Base-by-base conservation (phyloP, 257 asterid genomes). In the Ehretia macrophylla region DNA sequence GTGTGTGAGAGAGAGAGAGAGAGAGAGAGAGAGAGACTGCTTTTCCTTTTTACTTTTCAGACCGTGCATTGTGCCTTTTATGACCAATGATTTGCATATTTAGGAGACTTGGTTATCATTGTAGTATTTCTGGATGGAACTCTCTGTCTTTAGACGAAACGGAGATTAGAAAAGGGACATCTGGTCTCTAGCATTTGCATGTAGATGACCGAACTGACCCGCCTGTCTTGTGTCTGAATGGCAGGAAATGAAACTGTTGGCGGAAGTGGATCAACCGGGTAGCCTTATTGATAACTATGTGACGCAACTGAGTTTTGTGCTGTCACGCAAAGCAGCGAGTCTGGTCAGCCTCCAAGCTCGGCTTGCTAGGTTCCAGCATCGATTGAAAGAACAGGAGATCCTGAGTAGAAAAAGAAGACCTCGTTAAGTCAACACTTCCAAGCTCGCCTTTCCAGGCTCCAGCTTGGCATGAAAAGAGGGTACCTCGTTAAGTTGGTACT, bases 191-290 rank as follows among this genome's bases (percentile, higher is more conserved):
- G 4, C 35, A 27, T 27, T 45, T 45, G 5, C 35, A 35, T 21
- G 12, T 47, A 5, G 12, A 38, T 11, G 5, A 23, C 51, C 57
- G 39, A 46, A 57, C 50, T 71, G 32, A 4, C 27, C 42, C 38
- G 18, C 18, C n/a, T 42, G 53, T 18, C 48, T 50, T 51, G 66
- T 37, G 55, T 56, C 52, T 63, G 49, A 16, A 57, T 71, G 51
- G 47, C 96, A 92, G 97, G 98, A 92, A 83, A 92, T 92, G 97
- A 88, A 88, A 72, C 62, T 92, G 70, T 75, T 92, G 71, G 93
- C 97, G 0, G 95, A 88, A 75, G 97, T 88, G 59, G 97, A 86
- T 81, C 90, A 84, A 73, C 98, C 95, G 9, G 95, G 98, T 59
- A 86, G 95, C 85, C 98, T 79, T 17, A 86, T 92, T 18, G 90